Base-by-base conservation (phyloP, 176 grass and related monocot species). In the Neostapfia colusana region DNA sequence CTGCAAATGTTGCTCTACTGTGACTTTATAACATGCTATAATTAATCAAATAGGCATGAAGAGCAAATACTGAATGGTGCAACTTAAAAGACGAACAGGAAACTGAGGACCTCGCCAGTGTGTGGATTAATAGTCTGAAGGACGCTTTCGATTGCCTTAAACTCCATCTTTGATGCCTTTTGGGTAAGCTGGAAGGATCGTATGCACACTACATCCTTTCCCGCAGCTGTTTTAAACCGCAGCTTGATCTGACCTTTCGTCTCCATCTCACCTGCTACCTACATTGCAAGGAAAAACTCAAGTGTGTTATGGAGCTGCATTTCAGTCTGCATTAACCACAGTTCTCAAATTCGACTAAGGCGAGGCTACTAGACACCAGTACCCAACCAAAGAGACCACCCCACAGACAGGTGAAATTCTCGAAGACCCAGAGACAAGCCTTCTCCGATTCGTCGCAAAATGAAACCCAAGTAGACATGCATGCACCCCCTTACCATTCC, bases 61-160 rank as follows among this genome's bases (percentile, higher is more conserved):
- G 51, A 24, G 21, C 23, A 48, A 70, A 23, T 23, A 67, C 10
- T 28, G 36, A 56, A 65, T 36, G 35, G 40, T 56, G 18, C 62
- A 80, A 79, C 46, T 71, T 65, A 12, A 66, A 73, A 73, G 26
- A 58, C 25, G 26, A 68, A 69, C 1, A 40, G n/a, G 39, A 12
- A 51, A 39, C 27, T 13, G 67, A 20, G 25, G 51, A 91, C 89
- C 91, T 91, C 93, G 66, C 95, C 91, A 21, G 87, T 92, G 77
- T 98, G 95, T 72, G 95, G 95, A 86, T 94, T 98, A 82, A 98
- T 94, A 67, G 91, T 94, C 84, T 98, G 95, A 12, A 98, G 91
- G 67, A 94, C 91, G 1, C 95, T 98, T 82, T 98, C 95, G 9
- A 98, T 93, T 51, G 91, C 95, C 70, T 98, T 98, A 71, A 98